Evolutionary conservation across 257 asterid genomes (phyloP).

Genomic region (Jaltomata sinuosa): DNA sequence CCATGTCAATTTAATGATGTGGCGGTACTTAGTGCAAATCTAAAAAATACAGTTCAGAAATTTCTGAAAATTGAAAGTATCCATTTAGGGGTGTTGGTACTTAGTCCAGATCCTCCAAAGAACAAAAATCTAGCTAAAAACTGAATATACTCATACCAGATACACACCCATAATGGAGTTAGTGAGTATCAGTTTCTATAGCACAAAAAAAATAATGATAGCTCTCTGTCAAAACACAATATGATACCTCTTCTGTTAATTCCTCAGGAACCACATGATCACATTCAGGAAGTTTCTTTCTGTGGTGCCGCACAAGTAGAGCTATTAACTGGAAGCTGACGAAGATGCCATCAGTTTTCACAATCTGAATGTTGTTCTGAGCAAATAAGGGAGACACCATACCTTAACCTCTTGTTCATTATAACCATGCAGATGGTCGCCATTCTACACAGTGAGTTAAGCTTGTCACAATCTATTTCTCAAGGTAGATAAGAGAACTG

Average conservation of each 20-base stretch:
- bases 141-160: neutral
- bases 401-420: conserved; percentile 56
- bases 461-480: conserved; percentile 3
- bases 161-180: neutral
- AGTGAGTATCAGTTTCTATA: neutral
- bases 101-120: neutral
- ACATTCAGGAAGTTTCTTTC: conserved; percentile 55
- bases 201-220: neutral
- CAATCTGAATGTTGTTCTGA: neutral
- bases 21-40: neutral
- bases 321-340: conserved; percentile 55
- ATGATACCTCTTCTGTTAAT: conserved; percentile 37
- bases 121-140: neutral
- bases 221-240: neutral
- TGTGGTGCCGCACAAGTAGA: conserved; percentile 63
- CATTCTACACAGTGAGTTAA: conserved; percentile 38
- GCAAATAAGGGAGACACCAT: conserved; percentile 2
- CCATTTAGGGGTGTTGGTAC: neutral
- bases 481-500: conserved; percentile 8
- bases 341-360: conserved; percentile 10
- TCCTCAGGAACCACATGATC: conserved; percentile 24
- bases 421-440: conserved; percentile 63
- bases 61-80: neutral
- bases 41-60: neutral
- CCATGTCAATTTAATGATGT: neutral